Base-by-base conservation (phyloP, 176 grass and related monocot genomes). In the Triticum dicoccoides region DNA sequence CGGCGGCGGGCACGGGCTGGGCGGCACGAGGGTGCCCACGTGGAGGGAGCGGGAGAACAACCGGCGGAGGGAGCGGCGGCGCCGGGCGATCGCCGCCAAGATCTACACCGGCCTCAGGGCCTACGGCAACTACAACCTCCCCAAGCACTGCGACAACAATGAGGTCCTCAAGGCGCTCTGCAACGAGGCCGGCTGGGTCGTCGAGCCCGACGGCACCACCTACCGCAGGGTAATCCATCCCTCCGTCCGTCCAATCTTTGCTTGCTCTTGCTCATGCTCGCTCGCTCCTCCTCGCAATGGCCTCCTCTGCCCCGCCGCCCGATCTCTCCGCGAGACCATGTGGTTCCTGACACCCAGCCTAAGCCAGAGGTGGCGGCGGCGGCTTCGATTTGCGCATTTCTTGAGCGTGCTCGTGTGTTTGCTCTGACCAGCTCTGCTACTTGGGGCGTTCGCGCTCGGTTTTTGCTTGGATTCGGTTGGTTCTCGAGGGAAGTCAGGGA, bases 71-170 rank as follows among this genome's bases (percentile, higher is more conserved):
- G 97, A 99, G 87, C 90, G 97, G 5, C 84, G 97, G 37, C 85
- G 97, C 68, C 91, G 97, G 49, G 94, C 97, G 87, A 93, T 97
- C 77, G 97, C 97, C 6, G 97, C 97, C 42, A 99, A 99, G 92
- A 95, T 99, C 89, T 99, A 93, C 90, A 11, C 92, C 0, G 97
- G 97, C 1, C 94, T 99, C 17, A 87, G 97, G 76, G 88, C 91
- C 61, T 93, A 99, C 68, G 97, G 97, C 61, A 94, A 90, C 90
- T 99, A 97, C 89, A 93, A 91, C 82, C 94, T 99, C 3, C 97
- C 97, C 61, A 99, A 99, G 92, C 97, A 97, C 89, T 99, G 97
- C 88, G 97, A 99, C 92, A 99, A 99, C 92, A 99, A 99, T 87
- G 97, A 99, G 90, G 97, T 99, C 52, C 91, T 99, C 90, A 99